A percentile compares a stretch with the other conserved stretches of the same genome.
Evolutionary conservation across 305 asterid genomes (phyloP).

Genomic region (Fraxinus greggii): DNA sequence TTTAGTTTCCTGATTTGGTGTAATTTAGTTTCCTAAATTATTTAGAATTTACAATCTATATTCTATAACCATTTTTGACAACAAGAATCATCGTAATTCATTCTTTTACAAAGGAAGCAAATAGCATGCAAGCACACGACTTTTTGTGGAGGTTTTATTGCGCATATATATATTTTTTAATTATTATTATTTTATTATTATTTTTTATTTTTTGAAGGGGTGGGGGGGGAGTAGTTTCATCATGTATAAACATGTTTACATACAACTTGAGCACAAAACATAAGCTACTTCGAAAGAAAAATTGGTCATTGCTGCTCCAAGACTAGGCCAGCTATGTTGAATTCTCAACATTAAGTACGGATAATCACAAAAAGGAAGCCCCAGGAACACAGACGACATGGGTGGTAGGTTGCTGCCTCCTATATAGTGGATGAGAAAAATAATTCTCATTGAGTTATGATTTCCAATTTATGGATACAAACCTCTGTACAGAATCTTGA

Average conservation of each 20-base stretch:
- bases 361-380: constrained; percentile 18
- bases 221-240: not conserved
- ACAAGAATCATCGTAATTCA: not conserved
- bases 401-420: not conserved
- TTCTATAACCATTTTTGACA: not conserved
- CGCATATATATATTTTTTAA: too few relatives aligned
- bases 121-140: not conserved
- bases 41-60: not conserved
- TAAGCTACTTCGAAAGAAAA: not conserved
- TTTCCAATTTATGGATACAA: constrained; percentile 24
- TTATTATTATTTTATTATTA: not conserved
- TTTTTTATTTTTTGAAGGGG: not conserved
- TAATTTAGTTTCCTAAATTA: not conserved
- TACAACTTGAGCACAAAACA: not conserved
- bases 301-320: not conserved
- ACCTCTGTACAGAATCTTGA: constrained; percentile 91
- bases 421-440: constrained; percentile 19
- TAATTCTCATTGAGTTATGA: not conserved
- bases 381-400: constrained; percentile 9
- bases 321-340: not conserved
- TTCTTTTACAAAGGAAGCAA: not conserved
- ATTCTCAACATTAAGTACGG: not conserved
- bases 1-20: not conserved
- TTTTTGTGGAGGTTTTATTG: not conserved
- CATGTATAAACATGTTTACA: not conserved